phyloP scores from a whole-genome alignment of 202 grass and related monocot species.

The Eragrostis tef region DNA sequence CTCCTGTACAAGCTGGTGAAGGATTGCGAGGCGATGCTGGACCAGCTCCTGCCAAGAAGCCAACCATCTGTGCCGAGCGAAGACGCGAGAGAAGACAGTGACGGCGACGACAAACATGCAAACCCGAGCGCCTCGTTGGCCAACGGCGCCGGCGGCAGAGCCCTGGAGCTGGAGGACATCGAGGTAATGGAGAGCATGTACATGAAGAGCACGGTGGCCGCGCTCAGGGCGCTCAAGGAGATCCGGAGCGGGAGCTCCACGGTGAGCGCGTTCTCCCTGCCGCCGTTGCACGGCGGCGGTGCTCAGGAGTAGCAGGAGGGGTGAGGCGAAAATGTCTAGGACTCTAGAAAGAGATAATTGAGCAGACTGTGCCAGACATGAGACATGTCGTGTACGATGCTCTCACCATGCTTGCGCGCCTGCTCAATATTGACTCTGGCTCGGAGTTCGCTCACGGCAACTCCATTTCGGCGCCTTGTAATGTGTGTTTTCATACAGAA shows the following conservation, averaged over 20 bases:
- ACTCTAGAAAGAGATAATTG: background rate
- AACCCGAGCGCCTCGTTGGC: conserved; percentile 33
- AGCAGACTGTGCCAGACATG: conserved; percentile 26
- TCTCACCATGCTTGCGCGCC: background rate
- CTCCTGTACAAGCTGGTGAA: conserved; percentile 75
- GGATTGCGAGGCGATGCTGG: conserved; percentile 72
- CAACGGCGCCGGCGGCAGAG: background rate
- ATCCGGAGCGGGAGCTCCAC: conserved; percentile 83
- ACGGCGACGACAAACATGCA: conserved; percentile 30
- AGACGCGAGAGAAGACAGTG: conserved; percentile 36
- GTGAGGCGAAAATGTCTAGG: conserved; percentile 37
- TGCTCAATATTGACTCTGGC: background rate
- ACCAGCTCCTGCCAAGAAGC: conserved; percentile 51
- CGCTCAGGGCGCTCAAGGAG: conserved; percentile 63
- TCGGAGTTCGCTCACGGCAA: conserved; percentile 1
- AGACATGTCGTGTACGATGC: background rate
- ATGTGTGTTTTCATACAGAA: conserved; percentile 7
- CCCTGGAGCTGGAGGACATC: conserved; percentile 60
- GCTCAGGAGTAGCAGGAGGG: conserved; percentile 29
- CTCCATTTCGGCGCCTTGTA: background rate
- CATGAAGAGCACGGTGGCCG: conserved; percentile 80
- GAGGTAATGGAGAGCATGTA: conserved; percentile 70
- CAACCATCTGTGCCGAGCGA: conserved; percentile 43
- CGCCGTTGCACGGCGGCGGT: conserved; percentile 52
- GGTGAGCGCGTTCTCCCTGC: conserved; percentile 64